Evolutionary conservation across 805 yeast species (phyloP).

Genomic region (Nakazawaea ernobii): DNA sequence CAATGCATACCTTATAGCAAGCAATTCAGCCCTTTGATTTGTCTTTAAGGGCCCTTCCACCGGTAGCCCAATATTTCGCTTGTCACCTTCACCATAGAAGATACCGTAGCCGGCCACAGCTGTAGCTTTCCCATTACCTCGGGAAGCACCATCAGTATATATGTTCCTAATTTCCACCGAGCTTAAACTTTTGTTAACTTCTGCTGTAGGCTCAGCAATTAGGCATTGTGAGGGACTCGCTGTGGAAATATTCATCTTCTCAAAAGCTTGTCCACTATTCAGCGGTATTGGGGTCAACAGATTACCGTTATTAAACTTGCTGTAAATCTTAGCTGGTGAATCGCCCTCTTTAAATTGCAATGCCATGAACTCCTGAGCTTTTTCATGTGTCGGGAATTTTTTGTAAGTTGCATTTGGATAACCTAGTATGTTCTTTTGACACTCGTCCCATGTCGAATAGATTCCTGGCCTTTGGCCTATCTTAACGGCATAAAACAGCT

Average conservation of each 20-base stretch:
- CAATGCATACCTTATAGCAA: constrained; percentile 59
- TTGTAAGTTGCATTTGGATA: constrained; percentile 52
- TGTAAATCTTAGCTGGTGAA: neutral
- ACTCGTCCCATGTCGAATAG: constrained; percentile 53
- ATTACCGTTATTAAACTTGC: neutral
- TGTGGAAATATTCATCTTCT: too few relatives aligned
- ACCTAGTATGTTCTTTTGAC: constrained; percentile 48
- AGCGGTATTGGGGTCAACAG: neutral
- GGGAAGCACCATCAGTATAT: constrained; percentile 77
- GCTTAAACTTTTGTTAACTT: neutral
- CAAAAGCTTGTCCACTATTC: neutral
- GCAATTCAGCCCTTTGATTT: constrained; percentile 76
- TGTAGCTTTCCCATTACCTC: constrained; percentile 45
- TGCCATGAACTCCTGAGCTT: constrained; percentile 41
- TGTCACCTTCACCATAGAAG: constrained; percentile 52
- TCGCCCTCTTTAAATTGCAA: neutral
- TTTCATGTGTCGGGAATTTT: constrained; percentile 40
- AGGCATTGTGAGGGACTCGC: too few relatives aligned
- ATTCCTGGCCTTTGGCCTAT: constrained; percentile 53
- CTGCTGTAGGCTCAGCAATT: neutral
- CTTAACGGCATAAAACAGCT: constrained; percentile 46
- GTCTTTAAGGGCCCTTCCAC: constrained; percentile 50
- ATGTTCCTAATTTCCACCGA: constrained; percentile 20
- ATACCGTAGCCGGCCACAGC: constrained; percentile 70
- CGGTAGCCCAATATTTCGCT: constrained; percentile 50